Evolutionary conservation across 768 basidiomycete genomes (phyloP).

Genomic region (Neoboletus magnificus): DNA sequence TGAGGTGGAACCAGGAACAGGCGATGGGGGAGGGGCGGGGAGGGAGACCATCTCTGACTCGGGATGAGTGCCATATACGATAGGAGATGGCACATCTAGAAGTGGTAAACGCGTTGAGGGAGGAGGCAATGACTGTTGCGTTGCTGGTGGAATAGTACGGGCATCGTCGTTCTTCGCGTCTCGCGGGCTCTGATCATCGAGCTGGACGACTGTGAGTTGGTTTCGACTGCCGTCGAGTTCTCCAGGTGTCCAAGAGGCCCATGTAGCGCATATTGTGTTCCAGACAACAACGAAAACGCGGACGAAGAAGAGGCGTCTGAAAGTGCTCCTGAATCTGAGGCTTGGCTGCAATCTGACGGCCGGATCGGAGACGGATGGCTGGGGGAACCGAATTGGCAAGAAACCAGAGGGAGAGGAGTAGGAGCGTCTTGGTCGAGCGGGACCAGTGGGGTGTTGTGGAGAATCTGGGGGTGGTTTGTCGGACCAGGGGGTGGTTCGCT

Average conservation of each 20-base stretch:
- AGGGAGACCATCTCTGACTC: conserved; percentile 15
- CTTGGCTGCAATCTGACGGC: conserved; percentile 36
- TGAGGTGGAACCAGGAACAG: conserved; percentile 7
- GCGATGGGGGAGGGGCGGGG: conserved; percentile 28
- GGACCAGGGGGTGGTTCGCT: conserved; percentile 56
- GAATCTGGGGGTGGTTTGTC: conserved; percentile 45
- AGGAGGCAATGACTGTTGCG: conserved; percentile 16
- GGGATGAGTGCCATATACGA: conserved; percentile 6
- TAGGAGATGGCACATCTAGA: conserved; percentile 13
- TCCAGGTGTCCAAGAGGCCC: conserved; percentile 42
- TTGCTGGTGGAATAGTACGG: conserved; percentile 19
- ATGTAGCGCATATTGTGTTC: conserved; percentile 63
- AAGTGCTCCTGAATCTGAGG: conserved; percentile 38
- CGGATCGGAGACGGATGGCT: conserved; percentile 30
- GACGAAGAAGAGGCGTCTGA: conserved; percentile 66
- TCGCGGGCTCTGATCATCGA: conserved; percentile 3
- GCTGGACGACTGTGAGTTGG: conserved; percentile 3
- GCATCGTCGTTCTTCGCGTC: conserved; percentile 12
- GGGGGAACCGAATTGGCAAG: conserved; percentile 36
- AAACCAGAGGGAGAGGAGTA: conserved; percentile 60
- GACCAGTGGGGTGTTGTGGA: conserved; percentile 14
- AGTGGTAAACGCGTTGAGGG: conserved; percentile 26
- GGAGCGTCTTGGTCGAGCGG: conserved; percentile 49
- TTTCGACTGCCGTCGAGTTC: conserved; percentile 21
- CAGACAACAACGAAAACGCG: conserved; percentile 67